Evolutionary conservation across 495 filamentous ascomycete genomes (phyloP).

Genomic region (Letharia lupina): DNA sequence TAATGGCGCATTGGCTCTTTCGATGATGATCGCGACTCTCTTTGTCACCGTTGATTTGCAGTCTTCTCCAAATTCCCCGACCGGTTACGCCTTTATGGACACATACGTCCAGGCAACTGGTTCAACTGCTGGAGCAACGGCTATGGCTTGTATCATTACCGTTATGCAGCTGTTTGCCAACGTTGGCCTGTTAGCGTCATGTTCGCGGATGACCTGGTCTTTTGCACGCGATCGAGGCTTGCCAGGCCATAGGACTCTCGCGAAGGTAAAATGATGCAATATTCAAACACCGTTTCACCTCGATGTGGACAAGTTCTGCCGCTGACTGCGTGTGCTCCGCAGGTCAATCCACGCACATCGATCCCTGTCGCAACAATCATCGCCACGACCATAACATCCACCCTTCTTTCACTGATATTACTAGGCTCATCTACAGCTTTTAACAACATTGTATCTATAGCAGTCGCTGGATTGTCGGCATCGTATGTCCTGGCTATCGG

Average conservation of each 20-base stretch:
- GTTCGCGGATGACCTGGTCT: conserved; percentile 48
- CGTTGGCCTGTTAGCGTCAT: conserved; percentile 44
- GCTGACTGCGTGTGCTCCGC: not conserved
- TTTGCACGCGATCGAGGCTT: conserved; percentile 55
- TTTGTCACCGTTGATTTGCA: conserved; percentile 38
- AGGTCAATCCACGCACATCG: conserved; percentile 31
- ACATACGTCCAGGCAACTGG: conserved; percentile 43
- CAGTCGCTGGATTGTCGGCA: conserved; percentile 33
- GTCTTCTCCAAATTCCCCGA: conserved; percentile 31
- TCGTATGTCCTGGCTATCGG: conserved; percentile 36
- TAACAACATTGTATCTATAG: conserved; percentile 37
- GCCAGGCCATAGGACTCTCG: conserved; percentile 29
- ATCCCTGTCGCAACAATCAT: conserved; percentile 44
- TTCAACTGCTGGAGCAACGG: conserved; percentile 37
- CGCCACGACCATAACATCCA: conserved; percentile 30
- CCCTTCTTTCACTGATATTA: conserved; percentile 36
- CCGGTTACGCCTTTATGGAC: conserved; percentile 46
- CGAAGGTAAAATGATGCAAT: conserved; percentile 11
- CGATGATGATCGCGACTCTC: conserved; percentile 34
- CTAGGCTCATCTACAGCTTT: conserved; percentile 39
- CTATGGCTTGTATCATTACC: conserved; percentile 40
- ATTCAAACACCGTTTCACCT: not conserved
- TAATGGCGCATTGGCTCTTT: conserved; percentile 37
- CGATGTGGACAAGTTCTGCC: not conserved
- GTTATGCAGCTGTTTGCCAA: conserved; percentile 39